Evolutionary conservation across 306 rosid genomes (phyloP).

Genomic region (Quercus glauca): DNA sequence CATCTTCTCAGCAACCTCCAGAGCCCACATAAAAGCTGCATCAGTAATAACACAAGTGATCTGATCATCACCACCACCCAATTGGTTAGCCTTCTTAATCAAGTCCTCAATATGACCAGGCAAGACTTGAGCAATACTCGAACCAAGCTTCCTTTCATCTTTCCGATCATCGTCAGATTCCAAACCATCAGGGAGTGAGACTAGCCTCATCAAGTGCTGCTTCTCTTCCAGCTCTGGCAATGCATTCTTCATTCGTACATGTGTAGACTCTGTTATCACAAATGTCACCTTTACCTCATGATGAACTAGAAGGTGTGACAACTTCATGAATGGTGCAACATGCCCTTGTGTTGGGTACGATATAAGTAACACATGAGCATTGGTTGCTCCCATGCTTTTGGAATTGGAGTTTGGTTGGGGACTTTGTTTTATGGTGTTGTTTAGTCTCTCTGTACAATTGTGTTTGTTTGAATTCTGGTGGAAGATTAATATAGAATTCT

Average conservation of each 20-base stretch:
- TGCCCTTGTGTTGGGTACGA: slow-evolving; percentile 44
- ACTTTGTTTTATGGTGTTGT: no score
- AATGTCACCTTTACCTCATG: slow-evolving; percentile 50
- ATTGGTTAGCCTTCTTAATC: no score
- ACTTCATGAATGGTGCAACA: slow-evolving; percentile 38
- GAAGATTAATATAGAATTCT: no score
- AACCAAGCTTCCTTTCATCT: neutral
- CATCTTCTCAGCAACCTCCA: slow-evolving; percentile 28
- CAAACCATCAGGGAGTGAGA: slow-evolving; percentile 30
- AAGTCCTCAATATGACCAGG: slow-evolving; percentile 34
- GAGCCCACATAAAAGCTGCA: slow-evolving; percentile 26
- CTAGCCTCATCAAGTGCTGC: neutral
- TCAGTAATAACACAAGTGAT: slow-evolving; percentile 31
- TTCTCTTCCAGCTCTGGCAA: neutral
- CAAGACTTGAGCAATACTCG: slow-evolving; percentile 16
- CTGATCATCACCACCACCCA: neutral
- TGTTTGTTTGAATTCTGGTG: no score
- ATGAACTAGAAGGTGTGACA: slow-evolving; percentile 19
- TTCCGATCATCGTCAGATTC: slow-evolving; percentile 36
- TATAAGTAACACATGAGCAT: slow-evolving; percentile 31
- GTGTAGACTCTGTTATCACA: slow-evolving; percentile 31
- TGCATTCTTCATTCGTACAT: slow-evolving; percentile 17
- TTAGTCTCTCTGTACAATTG: no score
- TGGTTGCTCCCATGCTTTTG: neutral
- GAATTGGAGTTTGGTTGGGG: no score